A percentile compares a stretch with the other conserved stretches of the same genome.
Conservation (phyloP, 176 grass and related monocot genomes). For the Thinopyrum elongatum region DNA sequence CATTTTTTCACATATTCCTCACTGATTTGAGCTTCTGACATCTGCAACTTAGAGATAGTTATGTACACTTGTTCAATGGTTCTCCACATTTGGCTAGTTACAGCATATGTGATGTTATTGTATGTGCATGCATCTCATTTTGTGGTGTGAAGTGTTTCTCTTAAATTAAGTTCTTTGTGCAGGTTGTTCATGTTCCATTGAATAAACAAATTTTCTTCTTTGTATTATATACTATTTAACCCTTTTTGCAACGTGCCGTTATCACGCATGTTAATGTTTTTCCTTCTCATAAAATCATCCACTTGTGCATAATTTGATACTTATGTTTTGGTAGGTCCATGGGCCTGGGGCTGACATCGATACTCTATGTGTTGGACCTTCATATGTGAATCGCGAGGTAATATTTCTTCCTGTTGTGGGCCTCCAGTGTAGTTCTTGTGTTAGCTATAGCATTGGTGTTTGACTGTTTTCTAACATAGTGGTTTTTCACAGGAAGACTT, state of each 20-base stretch:
- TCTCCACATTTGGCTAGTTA: too few species aligned
- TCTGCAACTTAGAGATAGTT: not conserved
- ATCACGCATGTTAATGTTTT: not conserved
- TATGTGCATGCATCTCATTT: not conserved
- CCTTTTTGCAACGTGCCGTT: not conserved
- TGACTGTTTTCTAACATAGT: constrained; percentile 9
- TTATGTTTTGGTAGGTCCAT: constrained; percentile 64
- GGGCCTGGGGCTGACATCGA: constrained; percentile 95
- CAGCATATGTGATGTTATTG: not conserved
- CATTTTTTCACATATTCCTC: too few species aligned
- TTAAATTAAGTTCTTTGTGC: not conserved
- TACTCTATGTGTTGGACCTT: constrained; percentile 93
- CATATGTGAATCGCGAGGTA: constrained; percentile 97
- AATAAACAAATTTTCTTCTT: not conserved
- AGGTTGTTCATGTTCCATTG: not conserved
- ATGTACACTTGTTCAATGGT: too few species aligned
- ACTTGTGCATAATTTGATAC: constrained; percentile 9
- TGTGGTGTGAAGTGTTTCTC: not conserved
- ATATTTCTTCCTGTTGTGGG: constrained; percentile 3
- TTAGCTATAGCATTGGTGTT: not conserved
- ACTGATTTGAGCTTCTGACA: not conserved
- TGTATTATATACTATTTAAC: not conserved
- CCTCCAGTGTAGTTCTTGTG: not conserved
- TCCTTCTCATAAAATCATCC: not conserved
- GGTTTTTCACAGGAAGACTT: constrained; percentile 82